Evolutionary conservation across 2,329 filamentous ascomycete species (phyloP), one percentile per base, ranked within the genome.

Genomic region (Diaporthe sp.): DNA sequence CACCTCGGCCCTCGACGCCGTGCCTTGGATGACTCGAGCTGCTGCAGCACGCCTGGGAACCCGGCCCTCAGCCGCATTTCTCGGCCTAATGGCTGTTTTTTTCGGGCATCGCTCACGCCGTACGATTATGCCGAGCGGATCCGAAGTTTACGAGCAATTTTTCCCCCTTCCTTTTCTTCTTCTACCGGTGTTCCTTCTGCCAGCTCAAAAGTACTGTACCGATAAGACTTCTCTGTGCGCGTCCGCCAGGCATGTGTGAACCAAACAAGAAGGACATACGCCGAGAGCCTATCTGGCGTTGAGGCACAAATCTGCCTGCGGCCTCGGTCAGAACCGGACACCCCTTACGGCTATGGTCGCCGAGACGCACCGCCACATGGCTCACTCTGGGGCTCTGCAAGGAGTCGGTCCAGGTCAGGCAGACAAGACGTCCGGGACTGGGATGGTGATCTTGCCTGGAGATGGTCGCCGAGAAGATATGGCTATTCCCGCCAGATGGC

Each of bases 1-100:
- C 65, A 53, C 65, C 46, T 39, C 34, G 65, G 65, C 65, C 46
- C 15, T 34, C 65, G 31, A 68, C 46, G 65, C 65, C 28, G 62
- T 34, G 62, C 44, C 44, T 17, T 68, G 44, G 46, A 68, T 68
- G 65, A 68, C 65, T 68, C 65, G 65, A 53, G 65, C 65, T 68
- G 46, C 46, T 53, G 46, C 65, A 68, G 65, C 65, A 68, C 31
- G 34, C 65, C 65, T 68, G 44, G 62, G 31, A 53, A 37, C 62
- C 46, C 62, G 62, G 62, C 62, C 13, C 62, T 68, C 44, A 68
- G 62, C 62, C 62, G 62, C 62, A 68, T 51, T n/a, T 53, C 31
- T 68, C 65, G 65, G 65, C 65, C 65, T n/a, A 68, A 68, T 53
- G 65, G 46, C 46, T 68, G 49, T 53, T 53, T 53, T 39, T 39